Evolutionary conservation across 2,329 filamentous ascomycete species (phyloP).

Genomic region (Calonectria fujianensis): DNA sequence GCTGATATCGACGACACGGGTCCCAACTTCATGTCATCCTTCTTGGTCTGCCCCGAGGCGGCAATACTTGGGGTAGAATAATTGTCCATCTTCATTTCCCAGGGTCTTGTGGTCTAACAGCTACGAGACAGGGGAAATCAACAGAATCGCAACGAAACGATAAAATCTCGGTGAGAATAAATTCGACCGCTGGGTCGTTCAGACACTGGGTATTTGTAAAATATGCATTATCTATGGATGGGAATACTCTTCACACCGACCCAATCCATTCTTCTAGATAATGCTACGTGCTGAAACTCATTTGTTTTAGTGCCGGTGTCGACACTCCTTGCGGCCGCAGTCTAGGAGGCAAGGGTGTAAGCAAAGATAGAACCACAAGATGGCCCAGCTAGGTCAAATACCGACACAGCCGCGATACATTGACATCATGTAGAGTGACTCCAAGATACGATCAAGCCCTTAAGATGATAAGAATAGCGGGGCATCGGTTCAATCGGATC

Average conservation of each 20-base stretch:
- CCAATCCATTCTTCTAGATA: neutral
- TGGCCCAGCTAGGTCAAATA: neutral
- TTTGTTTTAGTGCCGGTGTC: neutral
- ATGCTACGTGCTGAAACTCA: neutral
- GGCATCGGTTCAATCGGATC: neutral
- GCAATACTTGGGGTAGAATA: neutral
- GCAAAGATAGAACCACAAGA: neutral
- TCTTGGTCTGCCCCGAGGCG: neutral
- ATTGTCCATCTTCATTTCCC: neutral
- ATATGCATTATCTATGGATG: neutral
- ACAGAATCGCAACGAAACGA: too few relatives aligned
- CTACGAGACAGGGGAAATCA: neutral
- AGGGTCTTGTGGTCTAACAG: too few relatives aligned
- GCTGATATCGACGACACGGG: neutral
- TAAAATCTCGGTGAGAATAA: neutral
- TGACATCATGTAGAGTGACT: neutral
- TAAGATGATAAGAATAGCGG: neutral
- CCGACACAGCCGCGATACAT: neutral
- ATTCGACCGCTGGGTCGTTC: neutral
- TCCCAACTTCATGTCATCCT: neutral
- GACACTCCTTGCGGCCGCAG: neutral
- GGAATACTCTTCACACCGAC: neutral
- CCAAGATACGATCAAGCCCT: neutral
- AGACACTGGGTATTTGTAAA: neutral
- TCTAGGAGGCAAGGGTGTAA: neutral